phyloP scores from a whole-genome alignment of 768 basidiomycete species.

The Rossbeevera mucosa region DNA sequence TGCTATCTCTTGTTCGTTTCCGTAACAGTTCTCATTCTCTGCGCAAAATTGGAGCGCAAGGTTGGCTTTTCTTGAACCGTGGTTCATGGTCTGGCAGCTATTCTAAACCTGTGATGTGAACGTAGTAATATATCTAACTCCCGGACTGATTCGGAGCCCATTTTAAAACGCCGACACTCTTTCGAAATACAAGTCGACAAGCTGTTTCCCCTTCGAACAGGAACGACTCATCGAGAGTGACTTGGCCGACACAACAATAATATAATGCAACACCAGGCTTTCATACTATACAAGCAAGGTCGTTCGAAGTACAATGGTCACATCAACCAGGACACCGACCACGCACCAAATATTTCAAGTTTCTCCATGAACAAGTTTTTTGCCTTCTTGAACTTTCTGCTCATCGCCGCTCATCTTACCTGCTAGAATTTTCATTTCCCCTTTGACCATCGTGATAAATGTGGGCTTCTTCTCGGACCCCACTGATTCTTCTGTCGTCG shows the following conservation, averaged over 20 bases:
- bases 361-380: slow-evolving; percentile 23
- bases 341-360: slow-evolving; percentile 10
- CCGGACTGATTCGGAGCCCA: too few relatives aligned
- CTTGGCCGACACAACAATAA: not conserved
- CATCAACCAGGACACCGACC: not conserved
- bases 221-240: too few relatives aligned
- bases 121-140: too few relatives aligned
- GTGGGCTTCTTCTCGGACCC: slow-evolving; percentile 21
- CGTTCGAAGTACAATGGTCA: not conserved
- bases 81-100: too few relatives aligned
- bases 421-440: slow-evolving; percentile 32
- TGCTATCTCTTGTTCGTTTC: too few relatives aligned
- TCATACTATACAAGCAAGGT: slow-evolving; percentile 9
- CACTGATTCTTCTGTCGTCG: not conserved
- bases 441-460: slow-evolving; percentile 29
- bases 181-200: too few relatives aligned
- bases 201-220: too few relatives aligned
- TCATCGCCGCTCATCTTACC: slow-evolving; percentile 30
- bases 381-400: slow-evolving; percentile 27
- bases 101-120: too few relatives aligned
- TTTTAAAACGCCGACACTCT: too few relatives aligned
- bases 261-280: slow-evolving; percentile 2
- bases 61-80: too few relatives aligned
- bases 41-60: too few relatives aligned
- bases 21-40: too few relatives aligned